Base-by-base conservation (phyloP, 1,139 yeast genomes). In the Taphrina flavorubra region DNA sequence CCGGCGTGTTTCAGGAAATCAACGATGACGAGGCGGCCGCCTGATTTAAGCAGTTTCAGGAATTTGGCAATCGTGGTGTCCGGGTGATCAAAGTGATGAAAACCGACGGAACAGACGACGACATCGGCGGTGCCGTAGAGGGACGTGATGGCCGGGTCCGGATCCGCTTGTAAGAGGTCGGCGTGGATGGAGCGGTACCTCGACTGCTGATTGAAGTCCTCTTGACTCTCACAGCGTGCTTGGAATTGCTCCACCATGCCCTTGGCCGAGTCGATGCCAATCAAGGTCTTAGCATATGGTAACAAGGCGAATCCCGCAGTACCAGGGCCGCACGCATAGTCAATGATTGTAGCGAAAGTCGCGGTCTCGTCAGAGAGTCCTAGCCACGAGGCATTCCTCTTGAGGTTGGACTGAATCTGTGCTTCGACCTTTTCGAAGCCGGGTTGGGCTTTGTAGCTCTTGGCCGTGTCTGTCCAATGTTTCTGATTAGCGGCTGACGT, bases 251-350 rank as follows among this genome's bases (percentile, higher is more conserved):
- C 47, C 10, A 49, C 49, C 65, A 61, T 61, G 37, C 55, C 55
- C 49, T 47, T 8, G 47, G 57, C 42, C 14, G 55, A 37, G 40
- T 61, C 65, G 20, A 61, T 51, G 46, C 65, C 65, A 20, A 61
- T 39, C 11, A 61, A 13, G 20, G 44, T 25, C 11, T 39, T 31
- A 18, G 65, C 57, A 20, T 61, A 61, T 11, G 31, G n/a, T 10
- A 16, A 42, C 36, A 61, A 47, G 14, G 49, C 25, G 16, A 49
- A 37, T 4, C 49, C 57, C 5, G 57, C 65, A 8, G 58, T 51
- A 36, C 65, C 65, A 34, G 65, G 65, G 13, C 65, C 65, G 51
- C 65, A 61, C 8, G 65, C 65, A 49, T 61, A 61, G 47, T 61
- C 65, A 7, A 61, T 25, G 5, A 61, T 37, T n/a, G 39, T 49